Evolutionary conservation across 2,329 filamentous ascomycete genomes (phyloP), one percentile per base, ranked within the genome.

Genomic region (Aspergillus sp.): DNA sequence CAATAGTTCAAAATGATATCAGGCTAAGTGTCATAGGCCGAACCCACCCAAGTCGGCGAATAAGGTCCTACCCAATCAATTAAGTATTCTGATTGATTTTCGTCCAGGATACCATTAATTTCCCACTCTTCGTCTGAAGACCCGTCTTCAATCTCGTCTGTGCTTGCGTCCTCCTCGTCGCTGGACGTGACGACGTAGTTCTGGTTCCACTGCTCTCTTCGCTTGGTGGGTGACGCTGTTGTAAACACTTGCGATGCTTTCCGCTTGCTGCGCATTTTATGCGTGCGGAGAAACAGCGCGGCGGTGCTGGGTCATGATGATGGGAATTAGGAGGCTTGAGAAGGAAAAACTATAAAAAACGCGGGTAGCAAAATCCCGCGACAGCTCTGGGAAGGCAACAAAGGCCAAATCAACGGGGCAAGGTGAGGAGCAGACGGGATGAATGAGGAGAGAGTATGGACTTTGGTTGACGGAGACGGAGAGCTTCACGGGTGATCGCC

Each of bases 21-120:
- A 26, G 15, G 26, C 24, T 26, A 22, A 36, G 12, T 34, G 13
- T 43, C 34, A 18, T 15, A 24, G 36, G 36, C 32, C 13, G 7
- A 51, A 71, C 73, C 67, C 63, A 76, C 74, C 73, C 73, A 76
- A 58, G 65, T 71, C 52, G 74, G 72, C 32, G 68, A 63, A 61
- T 68, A 76, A 26, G 64, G 61, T 8, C 70, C 73, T 55, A 71
- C 68, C 74, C 73, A 75, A 34, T 74, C 73, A 58, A 76, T 72
- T 26, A 76, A 64, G 62, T 75, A 76, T 48, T 71, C 64, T 17
- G 64, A 62, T 44, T 64, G 56, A 32, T 66, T 67, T 62, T 76
- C 73, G 60, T 69, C 69, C 55, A 75, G 64, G 48, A 75, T 74
- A 57, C 65, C 66, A 52, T 72, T 72, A 42, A 74, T 73, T 54